Percentiles rank a stretch among this genome's conserved stretches.
Evolutionary conservation across 352 stramenopile genomes (phyloP).

Genomic region (Elongisporangium undulatum): DNA sequence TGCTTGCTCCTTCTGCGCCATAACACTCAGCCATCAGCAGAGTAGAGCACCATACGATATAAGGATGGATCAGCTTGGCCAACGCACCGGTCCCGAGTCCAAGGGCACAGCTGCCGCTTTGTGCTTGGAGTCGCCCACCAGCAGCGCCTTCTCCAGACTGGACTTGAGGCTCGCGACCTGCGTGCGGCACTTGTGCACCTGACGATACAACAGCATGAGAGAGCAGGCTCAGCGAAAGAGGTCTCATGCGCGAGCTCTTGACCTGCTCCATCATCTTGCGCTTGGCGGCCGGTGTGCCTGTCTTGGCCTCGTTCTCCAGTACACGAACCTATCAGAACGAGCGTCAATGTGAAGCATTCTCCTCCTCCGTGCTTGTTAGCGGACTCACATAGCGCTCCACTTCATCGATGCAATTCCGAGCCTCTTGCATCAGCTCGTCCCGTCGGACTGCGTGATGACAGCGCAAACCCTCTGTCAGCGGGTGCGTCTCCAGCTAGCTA

Average conservation of each 20-base stretch:
- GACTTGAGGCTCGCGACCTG: slow-evolving; percentile 44
- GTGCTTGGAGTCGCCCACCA: slow-evolving; percentile 31
- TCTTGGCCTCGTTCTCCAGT: slow-evolving; percentile 55
- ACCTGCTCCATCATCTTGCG: slow-evolving; percentile 45
- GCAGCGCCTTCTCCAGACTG: slow-evolving; percentile 50
- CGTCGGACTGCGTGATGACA: slow-evolving; percentile 11
- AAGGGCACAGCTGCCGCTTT: neutral
- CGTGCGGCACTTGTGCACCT: slow-evolving; percentile 39
- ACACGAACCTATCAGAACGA: slow-evolving; percentile 42
- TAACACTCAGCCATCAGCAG: neutral
- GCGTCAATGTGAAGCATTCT: neutral
- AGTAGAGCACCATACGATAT: neutral
- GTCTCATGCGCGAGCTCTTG: neutral
- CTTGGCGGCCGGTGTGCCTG: slow-evolving; percentile 20
- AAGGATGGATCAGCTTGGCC: neutral
- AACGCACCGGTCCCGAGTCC: neutral
- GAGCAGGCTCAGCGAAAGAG: neutral
- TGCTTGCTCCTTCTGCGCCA: slow-evolving; percentile 37
- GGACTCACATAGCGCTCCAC: slow-evolving; percentile 63
- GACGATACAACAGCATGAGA: neutral
- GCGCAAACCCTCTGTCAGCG: neutral
- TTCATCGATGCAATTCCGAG: slow-evolving; percentile 50
- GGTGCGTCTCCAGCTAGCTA: neutral
- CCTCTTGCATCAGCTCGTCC: slow-evolving; percentile 43
- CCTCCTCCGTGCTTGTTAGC: neutral